Percentiles rank a stretch among this genome's conserved stretches.
Evolutionary conservation across 495 filamentous ascomycete species (phyloP).

Genomic region (Pseudotulostoma volvatum): DNA sequence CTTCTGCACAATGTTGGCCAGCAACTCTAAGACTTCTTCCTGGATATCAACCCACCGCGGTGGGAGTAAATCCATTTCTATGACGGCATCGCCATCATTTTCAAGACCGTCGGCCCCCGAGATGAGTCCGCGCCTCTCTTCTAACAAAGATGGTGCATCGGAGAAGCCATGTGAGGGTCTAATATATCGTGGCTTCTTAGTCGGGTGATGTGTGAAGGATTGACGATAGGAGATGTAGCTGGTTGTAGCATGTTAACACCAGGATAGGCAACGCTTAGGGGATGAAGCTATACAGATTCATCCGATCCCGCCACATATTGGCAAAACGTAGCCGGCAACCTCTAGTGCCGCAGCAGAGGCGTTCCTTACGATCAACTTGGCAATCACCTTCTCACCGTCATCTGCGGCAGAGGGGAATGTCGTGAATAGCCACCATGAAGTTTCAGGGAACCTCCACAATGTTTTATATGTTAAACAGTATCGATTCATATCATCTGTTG

Average conservation of each 20-base stretch:
- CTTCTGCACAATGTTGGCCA: conserved; percentile 69
- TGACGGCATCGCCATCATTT: conserved; percentile 82
- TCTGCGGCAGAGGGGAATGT: too few relatives aligned
- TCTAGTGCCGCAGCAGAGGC: too few relatives aligned
- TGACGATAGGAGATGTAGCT: conserved; percentile 98
- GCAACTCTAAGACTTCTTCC: conserved; percentile 74
- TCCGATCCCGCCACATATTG: conserved; percentile 95
- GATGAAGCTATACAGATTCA: conserved; percentile 60
- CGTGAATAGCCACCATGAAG: too few relatives aligned
- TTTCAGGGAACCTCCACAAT: too few relatives aligned
- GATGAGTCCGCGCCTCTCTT: conserved; percentile 79
- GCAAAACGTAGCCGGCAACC: conserved; percentile 8
- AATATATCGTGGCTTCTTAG: conserved; percentile 62
- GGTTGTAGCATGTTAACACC: conserved; percentile 6
- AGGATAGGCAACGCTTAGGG: conserved; percentile 5
- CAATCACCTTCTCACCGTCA: not conserved
- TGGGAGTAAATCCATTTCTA: conserved; percentile 94
- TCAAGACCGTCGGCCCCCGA: conserved; percentile 55
- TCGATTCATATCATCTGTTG: too few relatives aligned
- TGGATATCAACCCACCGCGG: conserved; percentile 92
- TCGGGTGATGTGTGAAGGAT: conserved; percentile 88
- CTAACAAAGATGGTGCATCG: conserved; percentile 39
- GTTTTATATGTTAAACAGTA: too few relatives aligned
- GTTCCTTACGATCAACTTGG: too few relatives aligned
- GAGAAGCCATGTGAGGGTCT: conserved; percentile 59